Percentiles rank a stretch among this genome's conserved stretches.
Conservation (phyloP, 768 basidiomycete species). For the Phaffia tasmanica region DNA sequence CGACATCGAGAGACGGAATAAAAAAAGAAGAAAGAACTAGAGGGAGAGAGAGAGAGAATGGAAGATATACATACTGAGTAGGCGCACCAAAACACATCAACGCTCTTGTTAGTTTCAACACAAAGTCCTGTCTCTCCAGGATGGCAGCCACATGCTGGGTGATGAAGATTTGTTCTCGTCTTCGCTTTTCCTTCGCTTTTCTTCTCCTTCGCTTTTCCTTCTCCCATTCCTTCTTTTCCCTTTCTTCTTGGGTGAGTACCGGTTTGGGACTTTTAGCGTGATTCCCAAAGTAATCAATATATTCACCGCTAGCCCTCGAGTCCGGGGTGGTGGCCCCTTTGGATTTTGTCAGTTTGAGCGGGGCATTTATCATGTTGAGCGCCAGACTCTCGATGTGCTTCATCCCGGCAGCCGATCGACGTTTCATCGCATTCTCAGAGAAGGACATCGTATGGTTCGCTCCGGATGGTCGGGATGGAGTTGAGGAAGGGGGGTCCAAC, state of each 20-base stretch:
- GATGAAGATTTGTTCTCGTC: constrained; percentile 66
- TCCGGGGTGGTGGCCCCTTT: constrained; percentile 30
- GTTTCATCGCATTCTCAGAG: constrained; percentile 24
- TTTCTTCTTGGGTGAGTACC: constrained; percentile 40
- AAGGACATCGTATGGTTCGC: constrained; percentile 3
- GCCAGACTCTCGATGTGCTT: constrained; percentile 17
- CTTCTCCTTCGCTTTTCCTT: constrained; percentile 36
- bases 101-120: constrained; percentile 71
- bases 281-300: constrained; percentile 33
- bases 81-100: constrained; percentile 53
- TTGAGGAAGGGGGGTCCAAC: neutral
- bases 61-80: neutral
- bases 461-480: neutral
- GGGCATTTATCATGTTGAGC: constrained; percentile 17
- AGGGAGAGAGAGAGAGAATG: neutral
- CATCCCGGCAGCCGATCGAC: constrained; percentile 11
- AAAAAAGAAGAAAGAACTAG: neutral
- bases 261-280: constrained; percentile 4
- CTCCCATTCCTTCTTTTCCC: constrained; percentile 41
- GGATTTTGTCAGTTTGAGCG: constrained; percentile 22
- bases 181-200: constrained; percentile 46
- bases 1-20: constrained; percentile 52
- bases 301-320: constrained; percentile 31
- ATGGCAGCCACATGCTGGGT: constrained; percentile 74
- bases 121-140: constrained; percentile 68